Evolutionary conservation across 2,329 filamentous ascomycete species (phyloP), one percentile per base, ranked within the genome.

Genomic region (Trichoderma oligosporum): DNA sequence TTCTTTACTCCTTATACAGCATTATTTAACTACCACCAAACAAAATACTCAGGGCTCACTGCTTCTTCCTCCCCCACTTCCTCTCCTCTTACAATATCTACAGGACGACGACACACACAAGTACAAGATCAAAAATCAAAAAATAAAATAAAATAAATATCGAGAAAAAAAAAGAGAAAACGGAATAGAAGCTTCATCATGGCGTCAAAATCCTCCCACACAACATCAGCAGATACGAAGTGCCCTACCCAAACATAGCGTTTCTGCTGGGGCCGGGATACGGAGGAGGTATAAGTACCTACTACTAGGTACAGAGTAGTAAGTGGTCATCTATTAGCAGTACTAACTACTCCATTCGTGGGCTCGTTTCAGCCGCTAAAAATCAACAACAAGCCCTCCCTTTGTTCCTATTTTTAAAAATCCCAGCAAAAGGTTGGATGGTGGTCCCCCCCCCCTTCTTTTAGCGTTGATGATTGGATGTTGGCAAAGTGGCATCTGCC

Each of bases 221-320:
- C 53, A 56, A 33, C 38, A 51, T 58, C 42, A 54, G 56, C 48
- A 58, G 56, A 59, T 59, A 59, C 57, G 57, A 58, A 56, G 36
- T 49, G 35, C 42, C 44, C 51, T 55, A 24, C 48, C 33, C 48
- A 53, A 42, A 24, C 39, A 7, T 47, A 33, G 56, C 48, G 49
- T 45, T n/a, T n/a, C 51, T 42, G n/a, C 56, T 39, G 31, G 33
- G 48, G 36, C n/a, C n/a, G n/a, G n/a, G n/a, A n/a, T n/a, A n/a
- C n/a, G n/a, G n/a, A 6, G 12, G 39, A 20, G 20, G 16, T 22
- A 44, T 44, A n/a, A 12, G n/a, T n/a, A n/a, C n/a, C 35, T n/a
- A n/a, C n/a, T n/a, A n/a, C n/a, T n/a, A n/a, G n/a, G n/a, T n/a
- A n/a, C n/a, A n/a, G n/a, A n/a, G n/a, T n/a, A n/a, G n/a, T n/a